Base-by-base conservation (phyloP, 768 basidiomycete species). In the Phylloporus sp. region DNA sequence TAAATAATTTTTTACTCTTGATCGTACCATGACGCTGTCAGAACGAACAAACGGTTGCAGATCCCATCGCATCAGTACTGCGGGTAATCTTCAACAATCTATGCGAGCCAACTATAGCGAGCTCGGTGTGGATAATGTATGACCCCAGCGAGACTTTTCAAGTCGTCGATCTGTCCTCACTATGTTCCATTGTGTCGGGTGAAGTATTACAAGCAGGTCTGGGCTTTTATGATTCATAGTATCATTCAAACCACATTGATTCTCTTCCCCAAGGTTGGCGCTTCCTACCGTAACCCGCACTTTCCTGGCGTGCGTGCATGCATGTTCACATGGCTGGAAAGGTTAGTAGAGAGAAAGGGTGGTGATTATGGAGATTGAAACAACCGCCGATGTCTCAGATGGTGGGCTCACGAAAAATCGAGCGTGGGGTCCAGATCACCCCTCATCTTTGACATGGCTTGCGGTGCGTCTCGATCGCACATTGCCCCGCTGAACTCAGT, bases 231-330 rank as follows among this genome's bases (percentile, higher is more conserved):
- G 6, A 16, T 15, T 22, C 27, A n/a, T 13, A 23, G 5, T n/a
- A n/a, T 20, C 23, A 0, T 20, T 48, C 12, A n/a, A 35, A 41
- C 8, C 32, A 2, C 23, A 6, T 36, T 54, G 34, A 54, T 40
- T 23, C 31, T 8, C 3, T 22, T 7, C 31, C 18, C 1, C 13
- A 47, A 80, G 70, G 84, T 86, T 1, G 80, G 80, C n/a, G 67
- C 80, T 18, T 81, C 78, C 10, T 87, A 89, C 66, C 79, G 85
- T 12, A 88, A 88, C 60, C 85, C 86, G 0, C 86, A 87, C 67
- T 86, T 80, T 55, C 83, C 81, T 2, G 85, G 83, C 6, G 74
- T 87, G 47, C 75, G 80, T 51, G 76, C 75, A 26, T 78, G 77
- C 62, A 66, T 82, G 20, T 76, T 76, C 55, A 61, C 73, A 24